Base-by-base conservation (phyloP, 164 flowering plant species). In the Vitis amurensis region DNA sequence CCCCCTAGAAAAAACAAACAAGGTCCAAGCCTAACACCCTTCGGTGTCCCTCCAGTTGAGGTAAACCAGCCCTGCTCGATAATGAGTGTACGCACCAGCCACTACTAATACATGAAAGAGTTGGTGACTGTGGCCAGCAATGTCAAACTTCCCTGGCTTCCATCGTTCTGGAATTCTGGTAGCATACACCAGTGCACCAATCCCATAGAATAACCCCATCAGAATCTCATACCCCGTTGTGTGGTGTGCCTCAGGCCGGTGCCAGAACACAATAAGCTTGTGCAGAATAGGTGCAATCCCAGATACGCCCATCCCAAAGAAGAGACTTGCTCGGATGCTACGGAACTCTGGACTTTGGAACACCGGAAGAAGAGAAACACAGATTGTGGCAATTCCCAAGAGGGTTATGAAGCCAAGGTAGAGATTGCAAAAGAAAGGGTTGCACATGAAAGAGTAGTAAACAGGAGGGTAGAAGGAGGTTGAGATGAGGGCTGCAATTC, bases 361-460 rank as follows among this genome's bases (percentile, higher is more conserved):
- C 11, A 85, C 85, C 0, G 99, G 99, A 30, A 91, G 69, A 66
- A 95, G 88, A 48, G 99, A 95, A 50, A 79, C 76, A 15, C 87
- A 52, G 10, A 93, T 48, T 7, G 99, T 88, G 53, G 87, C 86
- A 4, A 91, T 71, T 12, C 98, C 98, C 19, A 95, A 69, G 13
- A 91, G 8, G n/a, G 97, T 90, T 55, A 95, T 93, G 80, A 88
- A 87, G 47, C 97, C 94, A 77, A 95, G 11, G 83, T 91, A 95
- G 53, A 95, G 86, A 65, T 84, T 88, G 85, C 97, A 86, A 77
- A 90, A 89, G 79, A 93, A 86, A 2, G 99, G 99, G 64, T 86
- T 13, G 79, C 99, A 95, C 98, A 91, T 91, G 85, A 95, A 95
- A 56, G 99, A 91, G 83, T 95, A 95, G 85, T 93, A 95, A 56